Evolutionary conservation across 495 filamentous ascomycete species (phyloP), one percentile per base, ranked within the genome.

Genomic region (Emericellopsis terricola): DNA sequence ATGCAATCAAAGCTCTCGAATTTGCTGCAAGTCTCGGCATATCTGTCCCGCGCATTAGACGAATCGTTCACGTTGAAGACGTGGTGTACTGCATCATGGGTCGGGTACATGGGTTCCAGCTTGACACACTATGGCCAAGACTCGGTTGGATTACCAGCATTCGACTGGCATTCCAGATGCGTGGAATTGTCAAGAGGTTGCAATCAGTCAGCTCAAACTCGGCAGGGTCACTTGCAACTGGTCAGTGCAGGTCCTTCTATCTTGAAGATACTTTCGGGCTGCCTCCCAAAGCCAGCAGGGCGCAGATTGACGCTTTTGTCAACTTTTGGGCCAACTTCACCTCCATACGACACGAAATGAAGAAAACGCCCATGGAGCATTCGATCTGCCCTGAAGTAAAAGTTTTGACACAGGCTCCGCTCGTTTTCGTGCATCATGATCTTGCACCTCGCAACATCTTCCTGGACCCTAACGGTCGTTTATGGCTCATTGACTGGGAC

Each of bases 381-480:
- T 8, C n/a, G 23, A 27, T n/a, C 23, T 27, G 23, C 23, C 23
- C 23, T n/a, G 23, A 27, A n/a, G n/a, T n/a, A 7, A n/a, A n/a
- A 8, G 23, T 27, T 27, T 27, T 27, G 8, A 27, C n/a, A 27
- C 23, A 27, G 23, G 7, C 18, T 11, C 30, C 37, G 21, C 37
- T 48, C 15, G 42, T 48, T 1, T 36, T 42, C 21, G 41, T 38
- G 14, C 45, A 48, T 39, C 33, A 42, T 15, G 45, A 45, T 23
- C 19, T 48, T 11, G 45, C 45, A 10, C 42, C 42, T 28, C 42
- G 45, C 19, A 46, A 45, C 15, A 19, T 48, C 20, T 23, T 48
- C 13, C 35, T 42, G 17, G 16, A 45, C 10, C 16, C 15, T 7
- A 37, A 45, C 31, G 30, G 34, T 8, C 19, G 24, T 13, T 28